Evolutionary conservation across 495 filamentous ascomycete species (phyloP).

Genomic region (Neurospora tetraspora): DNA sequence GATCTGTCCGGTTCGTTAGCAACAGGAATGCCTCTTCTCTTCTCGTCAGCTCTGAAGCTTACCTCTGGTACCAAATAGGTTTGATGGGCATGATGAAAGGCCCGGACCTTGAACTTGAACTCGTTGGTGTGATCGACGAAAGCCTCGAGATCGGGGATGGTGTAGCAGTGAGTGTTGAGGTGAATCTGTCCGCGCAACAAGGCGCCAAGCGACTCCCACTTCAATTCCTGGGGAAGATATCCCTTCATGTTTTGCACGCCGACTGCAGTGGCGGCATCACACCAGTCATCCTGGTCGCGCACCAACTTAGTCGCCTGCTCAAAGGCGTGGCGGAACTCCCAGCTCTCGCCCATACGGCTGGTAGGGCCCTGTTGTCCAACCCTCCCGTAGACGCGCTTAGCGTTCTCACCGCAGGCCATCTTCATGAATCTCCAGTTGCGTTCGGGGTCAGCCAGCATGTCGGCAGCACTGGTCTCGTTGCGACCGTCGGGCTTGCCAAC

Average conservation of each 20-base stretch:
- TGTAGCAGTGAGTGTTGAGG: conserved; percentile 59
- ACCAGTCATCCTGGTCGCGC: conserved; percentile 51
- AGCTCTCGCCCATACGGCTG: conserved; percentile 49
- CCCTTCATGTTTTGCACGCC: conserved; percentile 27
- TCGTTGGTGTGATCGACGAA: conserved; percentile 54
- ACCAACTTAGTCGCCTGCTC: conserved; percentile 43
- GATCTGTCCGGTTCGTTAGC: conserved; percentile 18
- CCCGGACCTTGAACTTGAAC: conserved; percentile 50
- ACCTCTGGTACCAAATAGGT: conserved; percentile 51
- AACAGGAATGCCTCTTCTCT: neutral
- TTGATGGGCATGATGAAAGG: conserved; percentile 57
- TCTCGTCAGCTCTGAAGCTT: neutral
- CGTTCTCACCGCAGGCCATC: conserved; percentile 64
- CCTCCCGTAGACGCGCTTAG: conserved; percentile 43
- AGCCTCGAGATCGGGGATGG: conserved; percentile 52
- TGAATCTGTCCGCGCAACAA: conserved; percentile 50
- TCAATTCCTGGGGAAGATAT: conserved; percentile 43
- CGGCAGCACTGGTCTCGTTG: conserved; percentile 40
- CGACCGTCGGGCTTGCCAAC: conserved; percentile 37
- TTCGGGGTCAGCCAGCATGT: conserved; percentile 40
- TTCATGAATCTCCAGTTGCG: conserved; percentile 52
- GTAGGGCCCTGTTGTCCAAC: conserved; percentile 29
- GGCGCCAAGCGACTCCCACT: conserved; percentile 48
- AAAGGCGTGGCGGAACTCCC: conserved; percentile 53
- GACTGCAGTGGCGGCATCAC: conserved; percentile 35